phyloP scores from a whole-genome alignment of 2,329 filamentous ascomycete species.

The Neocucurbitaria cava region DNA sequence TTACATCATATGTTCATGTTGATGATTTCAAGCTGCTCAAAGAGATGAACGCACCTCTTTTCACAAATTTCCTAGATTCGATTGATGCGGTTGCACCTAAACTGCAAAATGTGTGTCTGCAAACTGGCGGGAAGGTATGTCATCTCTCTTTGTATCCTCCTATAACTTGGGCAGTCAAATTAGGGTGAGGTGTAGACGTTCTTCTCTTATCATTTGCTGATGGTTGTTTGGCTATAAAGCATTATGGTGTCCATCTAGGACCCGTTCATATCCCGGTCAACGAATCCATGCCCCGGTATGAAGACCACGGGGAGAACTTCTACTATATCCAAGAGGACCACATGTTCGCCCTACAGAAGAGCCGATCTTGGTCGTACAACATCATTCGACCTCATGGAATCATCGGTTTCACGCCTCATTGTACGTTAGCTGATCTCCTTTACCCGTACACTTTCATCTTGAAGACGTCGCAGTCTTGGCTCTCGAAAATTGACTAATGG shows the following conservation, averaged over 20 bases:
- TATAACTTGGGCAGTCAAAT: not conserved
- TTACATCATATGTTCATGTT: conserved; percentile 1
- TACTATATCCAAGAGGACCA: conserved; percentile 3
- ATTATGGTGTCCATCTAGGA: not conserved
- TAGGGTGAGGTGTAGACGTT: not conserved
- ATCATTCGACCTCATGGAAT: conserved; percentile 1
- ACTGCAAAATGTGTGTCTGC: not conserved
- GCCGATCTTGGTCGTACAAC: not conserved
- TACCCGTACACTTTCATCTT: not conserved
- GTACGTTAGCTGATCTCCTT: not conserved
- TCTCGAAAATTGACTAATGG: not conserved
- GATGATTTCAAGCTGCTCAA: not conserved
- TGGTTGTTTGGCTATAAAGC: not conserved
- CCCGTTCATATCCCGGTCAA: not conserved
- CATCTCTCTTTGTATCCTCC: not conserved
- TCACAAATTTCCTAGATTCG: not conserved
- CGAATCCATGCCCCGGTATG: not conserved
- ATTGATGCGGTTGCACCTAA: not conserved
- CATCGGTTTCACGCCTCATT: conserved; percentile 1
- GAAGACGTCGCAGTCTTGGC: not conserved
- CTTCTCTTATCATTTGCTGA: too few relatives aligned
- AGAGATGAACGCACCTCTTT: not conserved
- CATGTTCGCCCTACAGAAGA: not conserved
- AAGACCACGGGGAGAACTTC: conserved; percentile 1
- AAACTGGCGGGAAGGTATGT: conserved; percentile 1